Evolutionary conservation across 2,329 filamentous ascomycete species (phyloP), one percentile per base, ranked within the genome.

Genomic region (Colletotrichum salicis): DNA sequence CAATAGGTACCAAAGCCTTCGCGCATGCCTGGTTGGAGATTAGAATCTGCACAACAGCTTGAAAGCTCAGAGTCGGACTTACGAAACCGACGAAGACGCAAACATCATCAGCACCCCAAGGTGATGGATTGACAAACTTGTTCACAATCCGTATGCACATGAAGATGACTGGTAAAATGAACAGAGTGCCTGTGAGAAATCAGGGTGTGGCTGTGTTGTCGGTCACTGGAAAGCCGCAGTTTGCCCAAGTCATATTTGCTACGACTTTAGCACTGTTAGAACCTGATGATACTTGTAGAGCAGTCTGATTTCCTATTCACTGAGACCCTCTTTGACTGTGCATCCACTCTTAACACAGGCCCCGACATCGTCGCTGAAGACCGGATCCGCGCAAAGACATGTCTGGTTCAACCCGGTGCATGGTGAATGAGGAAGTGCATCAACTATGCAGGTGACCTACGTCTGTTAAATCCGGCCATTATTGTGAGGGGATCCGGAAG

Each of bases 211-310:
- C 33, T 1, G 64, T 61, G 7, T 67, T 56, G 19, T 67, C 64
- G 31, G 48, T 55, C 15, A 67, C 19, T 1, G 56, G 64, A n/a
- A 67, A 67, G 5, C 64, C 64, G 45, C 57, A 67, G 15, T 45
- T 29, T 4, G 57, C 24, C 64, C 57, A 67, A 1, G 57, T 67
- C 57, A 55, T 45, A 13, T 67, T 67, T 7, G 41, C 57, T 11
- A 55, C 57, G 11, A 7, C 57, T 67, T n/a, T 4, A 1, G 19
- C 6, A 24, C 1, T 22, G 64, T 37, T 4, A 63, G 60, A 5
- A 37, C 15, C 13, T 1, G 12, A 35, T 8, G 7, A 37, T 13
- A 37, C 1, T 37, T 37, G 11, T 11, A 12, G n/a, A 11, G 2
- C 2, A 35, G 4, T 1, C 5, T 12, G 37, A 22, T 31, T 11